Conservation (phyloP, 1,139 yeast species). For the Pichia sp. region DNA sequence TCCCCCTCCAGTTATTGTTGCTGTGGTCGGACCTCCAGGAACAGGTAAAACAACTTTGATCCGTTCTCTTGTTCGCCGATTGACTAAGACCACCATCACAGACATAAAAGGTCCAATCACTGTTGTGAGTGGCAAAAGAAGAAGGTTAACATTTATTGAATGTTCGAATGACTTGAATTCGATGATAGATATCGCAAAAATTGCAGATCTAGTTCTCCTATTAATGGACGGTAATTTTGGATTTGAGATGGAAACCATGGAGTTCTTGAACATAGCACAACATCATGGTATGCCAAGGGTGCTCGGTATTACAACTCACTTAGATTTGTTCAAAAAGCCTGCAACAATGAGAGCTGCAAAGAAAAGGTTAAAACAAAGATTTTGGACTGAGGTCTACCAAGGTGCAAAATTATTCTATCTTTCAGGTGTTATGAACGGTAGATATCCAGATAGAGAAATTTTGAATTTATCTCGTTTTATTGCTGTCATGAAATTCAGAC, state of each 20-base stretch:
- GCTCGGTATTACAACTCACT: conserved; percentile 91
- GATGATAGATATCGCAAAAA: conserved; percentile 94
- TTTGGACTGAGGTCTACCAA: conserved; percentile 98
- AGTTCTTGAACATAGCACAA: conserved; percentile 89
- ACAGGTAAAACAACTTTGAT: conserved; percentile 95
- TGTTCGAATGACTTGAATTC: conserved; percentile 90
- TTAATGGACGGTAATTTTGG: conserved; percentile 97
- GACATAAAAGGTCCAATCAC: conserved; percentile 96
- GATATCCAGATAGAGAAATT: conserved; percentile 96
- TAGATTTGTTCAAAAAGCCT: conserved; percentile 88
- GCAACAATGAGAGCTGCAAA: conserved; percentile 88
- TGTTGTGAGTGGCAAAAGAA: conserved; percentile 92
- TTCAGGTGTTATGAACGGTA: conserved; percentile 93
- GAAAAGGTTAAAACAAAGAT: conserved; percentile 86
- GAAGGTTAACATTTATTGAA: conserved; percentile 90
- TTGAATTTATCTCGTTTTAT: conserved; percentile 87
- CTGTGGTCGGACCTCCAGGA: conserved; percentile 98
- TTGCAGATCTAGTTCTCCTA: conserved; percentile 86
- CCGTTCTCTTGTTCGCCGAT: conserved; percentile 79
- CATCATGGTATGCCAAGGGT: conserved; percentile 99
- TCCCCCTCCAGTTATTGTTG: conserved; percentile 95
- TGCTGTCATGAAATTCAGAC: conserved; percentile 96
- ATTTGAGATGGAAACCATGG: conserved; percentile 99
- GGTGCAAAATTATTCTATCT: conserved; percentile 95
- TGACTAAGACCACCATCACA: conserved; percentile 79